Conservation (phyloP, 441 rosid species). For the Gossypium trilobum region DNA sequence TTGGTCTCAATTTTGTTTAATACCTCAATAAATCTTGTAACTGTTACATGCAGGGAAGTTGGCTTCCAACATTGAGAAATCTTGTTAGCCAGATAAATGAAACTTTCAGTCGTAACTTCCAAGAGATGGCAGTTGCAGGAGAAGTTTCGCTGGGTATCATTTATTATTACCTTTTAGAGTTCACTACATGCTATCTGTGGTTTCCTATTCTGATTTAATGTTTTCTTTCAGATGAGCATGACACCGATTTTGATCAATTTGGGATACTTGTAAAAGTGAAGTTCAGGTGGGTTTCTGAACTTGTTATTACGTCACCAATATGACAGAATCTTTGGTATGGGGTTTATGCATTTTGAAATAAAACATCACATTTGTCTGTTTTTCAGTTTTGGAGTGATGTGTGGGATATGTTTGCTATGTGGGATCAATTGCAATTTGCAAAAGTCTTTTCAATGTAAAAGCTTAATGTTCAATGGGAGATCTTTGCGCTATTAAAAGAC, state of each 20-base stretch:
- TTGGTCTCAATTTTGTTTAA: neutral
- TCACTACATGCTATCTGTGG: neutral
- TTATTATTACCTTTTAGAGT: slow-evolving; percentile 7
- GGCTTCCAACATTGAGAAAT: slow-evolving; percentile 87
- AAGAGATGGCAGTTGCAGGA: slow-evolving; percentile 97
- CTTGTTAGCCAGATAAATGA: slow-evolving; percentile 75
- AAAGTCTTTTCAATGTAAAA: neutral
- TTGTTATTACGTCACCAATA: neutral
- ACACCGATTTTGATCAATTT: slow-evolving; percentile 68
- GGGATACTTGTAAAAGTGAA: slow-evolving; percentile 87
- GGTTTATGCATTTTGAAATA: neutral
- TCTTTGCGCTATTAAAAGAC: slow-evolving; percentile 3
- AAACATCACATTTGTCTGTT: neutral
- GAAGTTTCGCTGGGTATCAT: slow-evolving; percentile 67
- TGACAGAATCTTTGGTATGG: neutral
- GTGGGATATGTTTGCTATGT: neutral
- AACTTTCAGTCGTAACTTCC: slow-evolving; percentile 83
- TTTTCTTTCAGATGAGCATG: slow-evolving; percentile 64
- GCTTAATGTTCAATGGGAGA: neutral
- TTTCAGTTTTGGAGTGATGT: neutral
- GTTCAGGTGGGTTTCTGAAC: slow-evolving; percentile 52
- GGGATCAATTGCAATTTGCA: neutral
- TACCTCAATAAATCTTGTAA: neutral
- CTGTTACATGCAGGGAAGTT: slow-evolving; percentile 44
- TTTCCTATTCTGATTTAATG: slow-evolving; percentile 18